Percentiles rank a stretch among this genome's conserved stretches.
Conservation (phyloP, 164 flowering plant species). For the Hamamelis virginiana region DNA sequence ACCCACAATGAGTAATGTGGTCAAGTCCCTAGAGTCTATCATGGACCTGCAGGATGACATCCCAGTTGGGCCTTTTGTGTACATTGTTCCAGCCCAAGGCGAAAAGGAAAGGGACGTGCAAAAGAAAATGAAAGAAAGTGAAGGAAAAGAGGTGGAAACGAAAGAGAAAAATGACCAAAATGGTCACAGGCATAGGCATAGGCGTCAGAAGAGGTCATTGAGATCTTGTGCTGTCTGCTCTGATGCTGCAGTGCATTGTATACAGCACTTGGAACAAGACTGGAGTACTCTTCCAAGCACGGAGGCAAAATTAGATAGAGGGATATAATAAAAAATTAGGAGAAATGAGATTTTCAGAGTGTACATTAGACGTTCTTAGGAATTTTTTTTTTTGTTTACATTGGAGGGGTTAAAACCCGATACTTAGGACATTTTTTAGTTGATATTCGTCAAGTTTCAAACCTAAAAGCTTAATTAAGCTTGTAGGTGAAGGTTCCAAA, state of each 20-base stretch:
- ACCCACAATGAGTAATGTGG: slow-evolving; percentile 73
- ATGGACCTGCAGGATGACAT: slow-evolving; percentile 51
- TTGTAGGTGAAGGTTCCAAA: too few relatives aligned
- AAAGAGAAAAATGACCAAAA: slow-evolving; percentile 14
- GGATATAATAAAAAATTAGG: too few relatives aligned
- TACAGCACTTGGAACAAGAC: slow-evolving; percentile 19
- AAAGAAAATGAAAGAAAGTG: not conserved
- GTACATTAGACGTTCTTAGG: not conserved
- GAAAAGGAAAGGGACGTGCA: not conserved
- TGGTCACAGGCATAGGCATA: slow-evolving; percentile 26
- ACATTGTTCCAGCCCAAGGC: slow-evolving; percentile 37
- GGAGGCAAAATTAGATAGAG: too few relatives aligned
- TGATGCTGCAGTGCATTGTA: slow-evolving; percentile 42
- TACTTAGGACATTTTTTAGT: too few relatives aligned
- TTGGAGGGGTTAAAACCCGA: too few relatives aligned
- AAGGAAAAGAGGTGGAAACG: slow-evolving; percentile 8
- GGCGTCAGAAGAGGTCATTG: too few relatives aligned
- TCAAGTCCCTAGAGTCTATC: slow-evolving; percentile 57
- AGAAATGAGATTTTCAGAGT: too few relatives aligned
- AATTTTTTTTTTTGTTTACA: too few relatives aligned
- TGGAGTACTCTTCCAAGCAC: slow-evolving; percentile 24
- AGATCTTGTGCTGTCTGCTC: too few relatives aligned
- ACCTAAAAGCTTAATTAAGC: too few relatives aligned
- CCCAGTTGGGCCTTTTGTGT: slow-evolving; percentile 59
- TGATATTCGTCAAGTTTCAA: too few relatives aligned